phyloP scores from a whole-genome alignment of 108 stramenopile genomes.

The Asterionellopsis glacialis region DNA sequence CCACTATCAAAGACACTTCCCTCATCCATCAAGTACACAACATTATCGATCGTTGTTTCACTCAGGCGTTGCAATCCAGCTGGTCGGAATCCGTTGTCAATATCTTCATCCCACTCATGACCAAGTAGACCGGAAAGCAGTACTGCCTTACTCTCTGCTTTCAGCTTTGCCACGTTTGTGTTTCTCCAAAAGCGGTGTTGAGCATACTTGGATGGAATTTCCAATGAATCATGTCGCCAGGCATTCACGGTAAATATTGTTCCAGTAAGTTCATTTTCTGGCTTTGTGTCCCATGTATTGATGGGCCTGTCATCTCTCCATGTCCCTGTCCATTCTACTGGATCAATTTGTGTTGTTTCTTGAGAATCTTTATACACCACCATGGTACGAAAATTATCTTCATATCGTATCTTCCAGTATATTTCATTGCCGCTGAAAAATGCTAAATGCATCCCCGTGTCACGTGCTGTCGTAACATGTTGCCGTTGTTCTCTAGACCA shows the following conservation, averaged over 20 bases:
- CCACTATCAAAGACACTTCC: constrained; percentile 1
- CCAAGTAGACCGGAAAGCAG: constrained; percentile 8
- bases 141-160: constrained; percentile 7
- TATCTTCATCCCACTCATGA: constrained; percentile 12
- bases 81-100: neutral
- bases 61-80: neutral
- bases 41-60: neutral
- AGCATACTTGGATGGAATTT: constrained; percentile 5
- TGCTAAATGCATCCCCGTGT: constrained; percentile 13
- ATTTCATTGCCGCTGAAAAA: constrained; percentile 16
- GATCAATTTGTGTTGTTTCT: neutral
- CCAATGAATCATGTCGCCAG: too few species aligned
- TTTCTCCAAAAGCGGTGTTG: neutral
- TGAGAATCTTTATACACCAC: neutral
- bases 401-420: constrained; percentile 13
- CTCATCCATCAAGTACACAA: constrained; percentile 4
- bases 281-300: neutral
- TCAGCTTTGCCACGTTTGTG: neutral
- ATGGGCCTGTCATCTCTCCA: too few species aligned
- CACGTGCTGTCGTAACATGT: constrained; percentile 5
- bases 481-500: constrained; percentile 12
- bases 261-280: constrained; percentile 2
- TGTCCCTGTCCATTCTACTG: neutral
- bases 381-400: neutral
- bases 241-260: too few species aligned